Evolutionary conservation across 495 filamentous ascomycete species (phyloP), one percentile per base, ranked within the genome.

Genomic region (Thozetella sp.): DNA sequence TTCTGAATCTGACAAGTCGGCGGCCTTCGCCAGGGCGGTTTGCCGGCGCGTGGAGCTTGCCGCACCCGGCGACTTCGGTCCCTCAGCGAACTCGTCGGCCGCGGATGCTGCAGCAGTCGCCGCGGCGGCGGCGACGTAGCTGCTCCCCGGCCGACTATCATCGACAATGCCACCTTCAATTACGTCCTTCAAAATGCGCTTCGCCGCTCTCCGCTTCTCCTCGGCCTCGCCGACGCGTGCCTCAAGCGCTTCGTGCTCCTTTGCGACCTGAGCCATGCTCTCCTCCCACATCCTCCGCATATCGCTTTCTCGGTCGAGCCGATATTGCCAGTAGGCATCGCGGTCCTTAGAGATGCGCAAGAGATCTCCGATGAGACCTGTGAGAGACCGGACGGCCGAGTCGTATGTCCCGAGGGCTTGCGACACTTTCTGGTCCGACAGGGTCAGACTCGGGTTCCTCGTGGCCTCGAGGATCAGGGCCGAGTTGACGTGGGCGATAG

Each of bases 211-310:
- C 24, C 93, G 83, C 80, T 96, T 97, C 63, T 88, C 85, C 67
- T 98, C 93, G 2, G 93, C 90, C 68, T 96, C 93, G 51, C 91
- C 92, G 64, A 97, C 91, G 60, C 87, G 88, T 22, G 83, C 89
- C 67, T 98, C 90, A 0, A 99, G 81, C 25, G 90, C 86, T 73
- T 98, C 96, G 62, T 99, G 95, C 69, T 99, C 95, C 57, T 88
- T 86, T 25, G 93, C 95, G 22, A 99, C 88, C 53, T 89, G 86
- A 3, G 93, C 91, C 95, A 99, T 98, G 74, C 93, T 98, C 61
- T 98, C 96, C 77, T 99, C 95, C 95, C 96, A 99, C 83, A 99
- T 88, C 48, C 90, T 86, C 25, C 95, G 86, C 67, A 97, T 86
- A 67, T 93, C 86, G 27, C 86, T 88, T 72, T 99, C 95, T 34